These are phyloP conservation scores for Pythium coloratum DNA, from an alignment of 352 stramenopile species.

Conservation along the genomic window DNA sequence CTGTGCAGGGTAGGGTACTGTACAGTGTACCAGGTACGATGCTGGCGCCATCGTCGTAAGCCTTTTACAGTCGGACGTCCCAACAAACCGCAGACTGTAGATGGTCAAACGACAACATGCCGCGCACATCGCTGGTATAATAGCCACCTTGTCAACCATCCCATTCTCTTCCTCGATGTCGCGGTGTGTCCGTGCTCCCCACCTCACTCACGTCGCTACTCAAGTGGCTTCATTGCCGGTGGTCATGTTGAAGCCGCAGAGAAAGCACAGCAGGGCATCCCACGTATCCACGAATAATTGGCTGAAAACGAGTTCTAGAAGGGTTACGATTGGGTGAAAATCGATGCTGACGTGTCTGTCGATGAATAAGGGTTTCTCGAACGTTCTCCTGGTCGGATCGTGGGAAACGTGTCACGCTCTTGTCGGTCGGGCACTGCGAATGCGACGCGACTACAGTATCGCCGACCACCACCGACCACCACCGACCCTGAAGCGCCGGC, in stretches of 20 bases:
- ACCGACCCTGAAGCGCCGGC: background rate
- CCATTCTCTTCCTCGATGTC: too few relatives aligned
- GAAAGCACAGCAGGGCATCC: background rate
- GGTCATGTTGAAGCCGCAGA: constrained; percentile 15
- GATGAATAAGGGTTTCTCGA: constrained; percentile 23
- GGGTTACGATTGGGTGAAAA: constrained; percentile 19
- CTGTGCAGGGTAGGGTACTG: too few relatives aligned
- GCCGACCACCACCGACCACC: background rate
- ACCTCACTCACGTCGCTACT: background rate
- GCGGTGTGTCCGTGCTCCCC: too few relatives aligned
- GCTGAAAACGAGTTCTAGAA: background rate
- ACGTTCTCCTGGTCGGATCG: constrained; percentile 29
- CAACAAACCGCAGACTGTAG: too few relatives aligned
- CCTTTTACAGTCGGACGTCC: background rate
- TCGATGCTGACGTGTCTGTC: constrained; percentile 17
- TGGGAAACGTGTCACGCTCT: constrained; percentile 21
- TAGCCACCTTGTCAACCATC: too few relatives aligned
- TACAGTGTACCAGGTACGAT: too few relatives aligned
- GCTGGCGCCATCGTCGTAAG: background rate
- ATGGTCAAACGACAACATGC: too few relatives aligned
- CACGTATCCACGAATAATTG: constrained; percentile 18
- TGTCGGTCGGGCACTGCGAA: constrained; percentile 12
- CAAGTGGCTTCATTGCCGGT: background rate
- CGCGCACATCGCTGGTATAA: too few relatives aligned
- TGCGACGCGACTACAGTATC: constrained; percentile 5